Percentiles rank a stretch among this genome's conserved stretches.
Conservation (phyloP, 805 yeast species). For the Hemisphaericaspora nanyangensis region DNA sequence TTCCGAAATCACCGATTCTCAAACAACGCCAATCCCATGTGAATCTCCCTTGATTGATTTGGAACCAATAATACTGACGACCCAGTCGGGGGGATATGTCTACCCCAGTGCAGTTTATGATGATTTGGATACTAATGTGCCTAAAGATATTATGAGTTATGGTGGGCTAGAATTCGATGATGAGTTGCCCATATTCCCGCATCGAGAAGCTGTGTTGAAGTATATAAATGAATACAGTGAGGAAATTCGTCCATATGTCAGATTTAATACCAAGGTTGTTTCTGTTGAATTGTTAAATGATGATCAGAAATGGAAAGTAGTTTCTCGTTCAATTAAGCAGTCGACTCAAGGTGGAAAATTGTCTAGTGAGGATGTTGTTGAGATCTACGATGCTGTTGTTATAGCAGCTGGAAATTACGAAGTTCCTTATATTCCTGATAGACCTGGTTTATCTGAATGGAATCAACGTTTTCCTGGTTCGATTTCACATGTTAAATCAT, state of each 20-base stretch:
- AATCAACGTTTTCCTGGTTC: slow-evolving; percentile 17
- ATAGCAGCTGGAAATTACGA: slow-evolving; percentile 39
- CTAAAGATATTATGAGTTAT: slow-evolving; percentile 59
- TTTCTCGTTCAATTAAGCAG: background rate
- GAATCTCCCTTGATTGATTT: slow-evolving; percentile 17
- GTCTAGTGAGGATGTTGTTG: slow-evolving; percentile 8
- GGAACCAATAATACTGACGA: slow-evolving; percentile 9
- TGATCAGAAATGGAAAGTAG: slow-evolving; percentile 13
- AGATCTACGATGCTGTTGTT: slow-evolving; percentile 33
- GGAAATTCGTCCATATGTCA: slow-evolving; percentile 12
- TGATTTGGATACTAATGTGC: slow-evolving; percentile 62
- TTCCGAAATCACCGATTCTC: slow-evolving; percentile 21
- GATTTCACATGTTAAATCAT: slow-evolving; percentile 26
- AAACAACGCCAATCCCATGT: slow-evolving; percentile 20
- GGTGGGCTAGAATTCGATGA: slow-evolving; percentile 6
- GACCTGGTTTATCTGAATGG: slow-evolving; percentile 26
- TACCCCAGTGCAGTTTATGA: slow-evolving; percentile 51
- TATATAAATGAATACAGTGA: slow-evolving; percentile 58
- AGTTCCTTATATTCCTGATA: slow-evolving; percentile 24
- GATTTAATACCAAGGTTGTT: slow-evolving; percentile 14
- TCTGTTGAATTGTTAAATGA: slow-evolving; percentile 9
- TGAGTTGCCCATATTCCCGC: slow-evolving; percentile 49
- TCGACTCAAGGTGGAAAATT: background rate
- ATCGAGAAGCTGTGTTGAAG: slow-evolving; percentile 55
- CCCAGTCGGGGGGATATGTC: slow-evolving; percentile 12